Conservation (phyloP, 2,329 filamentous ascomycete genomes). For the Fonsecaea nubica region DNA sequence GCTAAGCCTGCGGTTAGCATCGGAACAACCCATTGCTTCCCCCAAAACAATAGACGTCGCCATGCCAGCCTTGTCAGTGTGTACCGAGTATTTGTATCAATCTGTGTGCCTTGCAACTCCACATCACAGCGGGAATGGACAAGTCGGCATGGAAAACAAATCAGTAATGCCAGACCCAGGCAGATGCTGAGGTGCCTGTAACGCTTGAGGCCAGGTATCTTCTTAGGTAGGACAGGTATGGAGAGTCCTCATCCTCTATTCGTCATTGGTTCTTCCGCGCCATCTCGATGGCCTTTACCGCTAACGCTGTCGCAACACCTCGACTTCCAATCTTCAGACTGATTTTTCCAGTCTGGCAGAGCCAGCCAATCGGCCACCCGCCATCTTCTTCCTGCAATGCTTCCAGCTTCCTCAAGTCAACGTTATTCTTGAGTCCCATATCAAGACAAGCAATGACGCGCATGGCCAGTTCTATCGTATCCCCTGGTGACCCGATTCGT, state of each 20-base stretch:
- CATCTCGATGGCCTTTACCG: conserved; percentile 22
- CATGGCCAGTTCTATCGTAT: conserved; percentile 19
- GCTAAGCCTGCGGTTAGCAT: neutral
- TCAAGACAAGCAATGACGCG: conserved; percentile 18
- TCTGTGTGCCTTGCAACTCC: neutral
- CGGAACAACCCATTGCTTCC: neutral
- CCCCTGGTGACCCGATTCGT: conserved; percentile 15
- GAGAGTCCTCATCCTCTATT: neutral
- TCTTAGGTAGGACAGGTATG: neutral
- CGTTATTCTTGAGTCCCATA: conserved; percentile 18
- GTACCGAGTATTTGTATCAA: neutral
- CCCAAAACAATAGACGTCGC: neutral
- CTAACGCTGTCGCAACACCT: conserved; percentile 18
- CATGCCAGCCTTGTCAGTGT: neutral
- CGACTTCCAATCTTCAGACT: conserved; percentile 20
- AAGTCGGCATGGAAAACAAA: too few species aligned
- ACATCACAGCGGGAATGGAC: neutral
- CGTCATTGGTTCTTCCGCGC: conserved; percentile 8
- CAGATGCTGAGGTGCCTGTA: neutral
- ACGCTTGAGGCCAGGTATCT: neutral
- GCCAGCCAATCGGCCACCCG: conserved; percentile 23
- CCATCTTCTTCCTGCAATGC: conserved; percentile 16
- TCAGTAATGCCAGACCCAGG: neutral
- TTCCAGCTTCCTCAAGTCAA: conserved; percentile 17
- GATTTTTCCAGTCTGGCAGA: conserved; percentile 23